Evolutionary conservation across 2,329 filamentous ascomycete species (phyloP), one percentile per base, ranked within the genome.

Genomic region (Colletotrichum sp.): DNA sequence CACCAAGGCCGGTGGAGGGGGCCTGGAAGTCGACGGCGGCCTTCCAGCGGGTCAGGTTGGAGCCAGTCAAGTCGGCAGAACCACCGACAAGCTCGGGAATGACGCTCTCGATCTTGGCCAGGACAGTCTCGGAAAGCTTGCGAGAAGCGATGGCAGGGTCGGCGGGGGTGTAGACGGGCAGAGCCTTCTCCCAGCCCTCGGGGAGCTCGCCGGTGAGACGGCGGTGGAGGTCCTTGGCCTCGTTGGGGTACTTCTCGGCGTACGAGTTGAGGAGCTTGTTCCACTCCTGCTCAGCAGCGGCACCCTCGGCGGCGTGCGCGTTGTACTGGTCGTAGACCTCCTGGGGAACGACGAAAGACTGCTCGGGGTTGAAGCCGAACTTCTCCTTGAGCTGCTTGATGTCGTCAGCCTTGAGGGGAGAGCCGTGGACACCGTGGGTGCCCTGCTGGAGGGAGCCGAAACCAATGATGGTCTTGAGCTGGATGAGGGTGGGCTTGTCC

Each of bases 21-120:
- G 96, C 95, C 91, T 99, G 97, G 93, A 99, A 99, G 90, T 99
- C 97, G 80, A 96, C 92, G 73, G 97, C 96, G 71, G 93, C 92
- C 94, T 99, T 99, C 96, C 96, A 98, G 86, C 96, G 93, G 81
- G 97, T 99, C 90, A 99, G 94, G 92, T 99, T 99, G 85, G 97
- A 99, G 84, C 95, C 95, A 85, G 97, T 99, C 91, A 99, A 88
- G 91, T 99, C 97, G 81, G 97, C 97, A 79, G 97, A 99, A 82
- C 97, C 97, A 85, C 96, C 98, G 77, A 99, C 87, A 75, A 99
- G 93, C 88, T 99, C 97, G 80, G 97, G 97, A 71, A 99, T 85
- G 79, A 89, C 92, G 68, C 91, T 87, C 90, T 98, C 92, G 82
- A 99, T 93, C 87, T 96, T 96, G 89, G 94, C 91, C 79, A 99